A percentile compares a stretch with the other conserved stretches of the same genome.
Evolutionary conservation across 352 stramenopile genomes (phyloP).

Genomic region (Phytophthora nicotianae): DNA sequence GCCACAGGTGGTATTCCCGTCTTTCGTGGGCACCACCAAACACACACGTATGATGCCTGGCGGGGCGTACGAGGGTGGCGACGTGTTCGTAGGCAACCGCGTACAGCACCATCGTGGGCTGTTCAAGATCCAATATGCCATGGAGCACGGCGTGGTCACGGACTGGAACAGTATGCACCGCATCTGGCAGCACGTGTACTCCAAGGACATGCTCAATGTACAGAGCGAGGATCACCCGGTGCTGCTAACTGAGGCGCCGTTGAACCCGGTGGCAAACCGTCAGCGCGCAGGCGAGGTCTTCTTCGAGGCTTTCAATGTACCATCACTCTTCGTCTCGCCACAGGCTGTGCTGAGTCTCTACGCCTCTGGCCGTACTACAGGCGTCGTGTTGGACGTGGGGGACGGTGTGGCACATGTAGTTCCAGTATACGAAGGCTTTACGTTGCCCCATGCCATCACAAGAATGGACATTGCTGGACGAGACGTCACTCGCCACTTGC

Average conservation of each 20-base stretch:
- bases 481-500: conserved; percentile 85
- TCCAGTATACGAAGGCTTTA: conserved; percentile 86
- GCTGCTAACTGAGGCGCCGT: conserved; percentile 81
- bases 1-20: conserved; percentile 79
- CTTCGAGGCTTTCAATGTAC: conserved; percentile 88
- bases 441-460: conserved; percentile 81
- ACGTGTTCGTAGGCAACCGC: conserved; percentile 80
- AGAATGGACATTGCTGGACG: conserved; percentile 81
- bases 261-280: conserved; percentile 81
- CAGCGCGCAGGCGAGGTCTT: conserved; percentile 84
- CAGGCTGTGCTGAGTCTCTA: conserved; percentile 90
- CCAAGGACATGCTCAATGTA: conserved; percentile 89
- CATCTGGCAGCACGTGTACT: conserved; percentile 91
- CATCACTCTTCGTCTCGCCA: conserved; percentile 86
- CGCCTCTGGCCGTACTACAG: conserved; percentile 86
- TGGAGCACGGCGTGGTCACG: conserved; percentile 87
- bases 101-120: conserved; percentile 82
- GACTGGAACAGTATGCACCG: conserved; percentile 90
- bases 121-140: conserved; percentile 85
- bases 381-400: conserved; percentile 89
- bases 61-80: conserved; percentile 76
- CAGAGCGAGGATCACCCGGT: conserved; percentile 87
- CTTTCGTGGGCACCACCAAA: conserved; percentile 75
- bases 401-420: conserved; percentile 89
- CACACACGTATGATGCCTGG: conserved; percentile 86